Evolutionary conservation across 1,139 yeast species (phyloP).

Genomic region (Geotrichum klebahnii): DNA sequence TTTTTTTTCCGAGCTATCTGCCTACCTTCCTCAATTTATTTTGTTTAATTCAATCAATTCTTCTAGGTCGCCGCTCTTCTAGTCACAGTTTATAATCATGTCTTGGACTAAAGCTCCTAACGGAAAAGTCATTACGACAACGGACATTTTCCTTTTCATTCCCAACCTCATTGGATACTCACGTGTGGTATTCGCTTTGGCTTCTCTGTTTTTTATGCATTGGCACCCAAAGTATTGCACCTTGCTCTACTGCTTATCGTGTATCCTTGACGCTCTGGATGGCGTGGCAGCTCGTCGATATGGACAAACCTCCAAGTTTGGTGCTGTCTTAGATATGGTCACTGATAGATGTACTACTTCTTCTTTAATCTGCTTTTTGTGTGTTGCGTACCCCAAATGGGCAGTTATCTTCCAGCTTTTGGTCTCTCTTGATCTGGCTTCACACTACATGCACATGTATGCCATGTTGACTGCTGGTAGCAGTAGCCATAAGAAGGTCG

Average conservation of each 20-base stretch:
- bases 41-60: no score
- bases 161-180: constrained; percentile 90
- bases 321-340: constrained; percentile 98
- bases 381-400: constrained; percentile 68
- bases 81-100: constrained; percentile 2
- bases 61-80: not conserved
- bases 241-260: constrained; percentile 75
- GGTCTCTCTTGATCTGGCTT: constrained; percentile 83
- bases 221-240: constrained; percentile 77
- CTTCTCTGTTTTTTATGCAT: constrained; percentile 78
- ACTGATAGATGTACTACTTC: constrained; percentile 97
- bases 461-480: constrained; percentile 82
- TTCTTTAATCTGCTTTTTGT: constrained; percentile 77
- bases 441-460: constrained; percentile 98
- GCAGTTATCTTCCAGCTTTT: constrained; percentile 76
- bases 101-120: constrained; percentile 23
- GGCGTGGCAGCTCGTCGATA: constrained; percentile 91
- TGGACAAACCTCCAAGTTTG: constrained; percentile 86
- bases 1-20: no score
- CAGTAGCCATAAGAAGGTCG: constrained; percentile 78
- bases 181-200: constrained; percentile 73
- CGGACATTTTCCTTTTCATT: constrained; percentile 66
- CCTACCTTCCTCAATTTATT: no score
- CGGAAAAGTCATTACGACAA: constrained; percentile 35
- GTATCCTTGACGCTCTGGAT: constrained; percentile 91